Conservation (phyloP, 2,329 filamentous ascomycete species). For the Macrophomina tecta region DNA sequence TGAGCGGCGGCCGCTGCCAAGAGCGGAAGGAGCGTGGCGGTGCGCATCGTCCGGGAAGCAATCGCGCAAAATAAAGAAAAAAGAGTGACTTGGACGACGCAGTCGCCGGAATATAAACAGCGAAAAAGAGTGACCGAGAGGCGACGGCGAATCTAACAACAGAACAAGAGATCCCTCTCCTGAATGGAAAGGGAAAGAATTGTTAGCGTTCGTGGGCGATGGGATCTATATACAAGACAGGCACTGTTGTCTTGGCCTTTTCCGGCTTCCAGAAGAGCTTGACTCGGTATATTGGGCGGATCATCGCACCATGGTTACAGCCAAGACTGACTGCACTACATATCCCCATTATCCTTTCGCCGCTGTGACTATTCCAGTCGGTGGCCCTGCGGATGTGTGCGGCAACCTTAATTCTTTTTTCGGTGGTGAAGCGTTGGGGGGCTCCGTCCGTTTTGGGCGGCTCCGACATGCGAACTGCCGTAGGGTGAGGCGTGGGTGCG, state of each 20-base stretch:
- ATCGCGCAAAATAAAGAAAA: neutral
- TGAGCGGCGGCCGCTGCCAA: neutral
- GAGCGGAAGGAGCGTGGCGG: neutral
- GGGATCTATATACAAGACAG: neutral
- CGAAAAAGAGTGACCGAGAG: neutral
- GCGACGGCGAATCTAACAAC: neutral
- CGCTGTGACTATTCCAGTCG: neutral
- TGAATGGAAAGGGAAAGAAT: neutral
- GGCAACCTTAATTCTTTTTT: slow-evolving; percentile 8
- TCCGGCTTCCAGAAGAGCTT: neutral
- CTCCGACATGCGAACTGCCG: neutral
- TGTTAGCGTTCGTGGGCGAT: neutral
- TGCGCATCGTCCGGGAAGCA: neutral
- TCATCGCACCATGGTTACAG: slow-evolving; percentile 16
- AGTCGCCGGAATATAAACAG: neutral
- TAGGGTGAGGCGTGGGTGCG: neutral
- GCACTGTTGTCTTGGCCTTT: neutral
- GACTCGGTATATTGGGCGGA: neutral
- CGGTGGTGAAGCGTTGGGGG: neutral
- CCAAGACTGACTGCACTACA: neutral
- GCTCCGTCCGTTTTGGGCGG: neutral
- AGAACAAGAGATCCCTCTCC: neutral
- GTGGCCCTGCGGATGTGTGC: slow-evolving; percentile 7
- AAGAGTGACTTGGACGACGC: neutral
- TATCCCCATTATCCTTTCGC: neutral